These are phyloP conservation scores for Phaeosphaeriaceae sp. DNA, from an alignment of 2,329 filamentous ascomycete species.

Conservation along the genomic window DNA sequence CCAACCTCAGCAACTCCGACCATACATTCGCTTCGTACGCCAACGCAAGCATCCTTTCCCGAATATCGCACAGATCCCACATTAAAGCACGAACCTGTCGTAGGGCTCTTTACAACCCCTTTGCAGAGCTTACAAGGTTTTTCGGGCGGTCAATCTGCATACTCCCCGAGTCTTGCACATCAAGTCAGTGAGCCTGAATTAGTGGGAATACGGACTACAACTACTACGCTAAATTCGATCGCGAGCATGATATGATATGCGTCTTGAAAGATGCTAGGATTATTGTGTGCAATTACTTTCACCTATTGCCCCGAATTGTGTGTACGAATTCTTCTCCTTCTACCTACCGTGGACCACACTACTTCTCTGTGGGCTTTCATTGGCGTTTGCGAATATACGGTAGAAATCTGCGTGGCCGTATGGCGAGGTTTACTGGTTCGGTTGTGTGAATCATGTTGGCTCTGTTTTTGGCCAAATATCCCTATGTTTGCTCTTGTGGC, in stretches of 20 bases:
- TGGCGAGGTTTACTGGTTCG: slow-evolving; percentile 2
- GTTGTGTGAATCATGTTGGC: neutral
- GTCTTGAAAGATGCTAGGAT: neutral
- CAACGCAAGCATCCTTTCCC: slow-evolving; percentile 23
- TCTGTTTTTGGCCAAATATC: neutral
- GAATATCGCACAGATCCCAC: slow-evolving; percentile 13
- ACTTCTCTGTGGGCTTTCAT: slow-evolving; percentile 8
- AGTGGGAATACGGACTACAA: slow-evolving; percentile 40
- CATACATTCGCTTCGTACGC: slow-evolving; percentile 28
- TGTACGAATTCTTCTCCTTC: slow-evolving; percentile 7
- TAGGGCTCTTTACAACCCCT: slow-evolving; percentile 41
- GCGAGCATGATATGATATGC: slow-evolving; percentile 42
- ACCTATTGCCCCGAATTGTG: neutral
- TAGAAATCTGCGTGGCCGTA: slow-evolving; percentile 1
- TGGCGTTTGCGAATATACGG: slow-evolving; percentile 16
- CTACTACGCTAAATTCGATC: slow-evolving; percentile 41
- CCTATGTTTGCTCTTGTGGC: slow-evolving; percentile 20
- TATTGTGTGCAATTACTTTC: neutral
- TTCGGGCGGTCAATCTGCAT: slow-evolving; percentile 18
- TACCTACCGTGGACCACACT: slow-evolving; percentile 7
- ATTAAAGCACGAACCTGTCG: slow-evolving; percentile 30
- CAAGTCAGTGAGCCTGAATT: slow-evolving; percentile 45
- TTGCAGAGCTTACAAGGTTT: slow-evolving; percentile 36
- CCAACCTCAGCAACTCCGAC: slow-evolving; percentile 30
- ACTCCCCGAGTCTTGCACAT: slow-evolving; percentile 28